These are phyloP conservation scores for Capronia epimyces DNA, from an alignment of 2,329 filamentous ascomycete species.

Conservation along the genomic window DNA sequence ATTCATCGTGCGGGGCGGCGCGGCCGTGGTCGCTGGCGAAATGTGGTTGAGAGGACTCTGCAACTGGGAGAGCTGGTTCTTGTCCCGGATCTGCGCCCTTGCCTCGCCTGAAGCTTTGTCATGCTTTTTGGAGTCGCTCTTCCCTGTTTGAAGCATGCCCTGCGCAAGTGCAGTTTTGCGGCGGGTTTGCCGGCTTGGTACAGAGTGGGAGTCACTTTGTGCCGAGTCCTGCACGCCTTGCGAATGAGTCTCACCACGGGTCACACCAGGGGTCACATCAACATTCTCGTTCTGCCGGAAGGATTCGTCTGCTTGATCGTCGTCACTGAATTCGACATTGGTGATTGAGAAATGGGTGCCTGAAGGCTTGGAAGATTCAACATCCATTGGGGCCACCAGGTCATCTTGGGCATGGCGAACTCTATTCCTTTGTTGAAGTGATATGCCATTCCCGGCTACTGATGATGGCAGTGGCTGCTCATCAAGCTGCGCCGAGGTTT, in stretches of 20 bases:
- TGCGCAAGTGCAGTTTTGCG: neutral
- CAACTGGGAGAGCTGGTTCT: no score
- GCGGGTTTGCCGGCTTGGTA: neutral
- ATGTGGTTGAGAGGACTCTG: no score
- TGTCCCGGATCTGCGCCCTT: neutral
- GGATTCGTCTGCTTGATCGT: constrained; percentile 1
- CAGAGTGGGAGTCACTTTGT: neutral
- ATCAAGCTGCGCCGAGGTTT: neutral
- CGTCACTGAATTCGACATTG: constrained; percentile 21
- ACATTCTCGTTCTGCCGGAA: neutral
- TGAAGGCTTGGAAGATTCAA: neutral
- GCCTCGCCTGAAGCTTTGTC: neutral
- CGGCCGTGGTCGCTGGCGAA: no score
- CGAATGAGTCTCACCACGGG: neutral
- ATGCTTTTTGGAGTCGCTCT: neutral
- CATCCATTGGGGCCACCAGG: neutral
- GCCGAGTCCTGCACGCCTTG: no score
- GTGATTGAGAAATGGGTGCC: neutral
- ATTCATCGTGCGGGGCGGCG: neutral
- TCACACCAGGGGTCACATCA: neutral
- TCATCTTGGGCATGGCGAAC: neutral
- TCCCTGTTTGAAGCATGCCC: neutral
- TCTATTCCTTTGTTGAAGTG: neutral
- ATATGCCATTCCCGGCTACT: neutral
- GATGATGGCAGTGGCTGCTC: neutral